Base-by-base conservation (phyloP, 2,329 filamentous ascomycete species). In the Aureobasidium pullulans region DNA sequence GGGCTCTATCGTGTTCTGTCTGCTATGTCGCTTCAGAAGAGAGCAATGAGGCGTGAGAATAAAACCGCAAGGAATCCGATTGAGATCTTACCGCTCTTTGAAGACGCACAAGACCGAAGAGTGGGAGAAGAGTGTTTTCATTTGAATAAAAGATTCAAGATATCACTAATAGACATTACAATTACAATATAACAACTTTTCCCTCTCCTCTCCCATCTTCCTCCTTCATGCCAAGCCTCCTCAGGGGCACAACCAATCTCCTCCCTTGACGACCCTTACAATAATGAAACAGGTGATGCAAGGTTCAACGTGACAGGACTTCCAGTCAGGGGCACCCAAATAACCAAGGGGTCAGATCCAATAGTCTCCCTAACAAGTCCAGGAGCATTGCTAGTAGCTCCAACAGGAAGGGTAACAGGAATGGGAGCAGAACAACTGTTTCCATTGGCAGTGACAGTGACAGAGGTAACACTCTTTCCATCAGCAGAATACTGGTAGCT, bases 321-420 rank as follows among this genome's bases (percentile, higher is more conserved):
- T 2, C 72, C 73, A 54, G 64, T 70, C 70, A 75, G 68, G 0
- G 69, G 70, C 1, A 72, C 70, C 73, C 73, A 75, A 8, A 74
- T 64, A 1, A 72, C 74, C 40, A 73, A 60, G 6, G 72, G 72
- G 34, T 76, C 73, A 6, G 60, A 75, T n/a, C 82, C 84, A 16
- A 83, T 65, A 69, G 83, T 70, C 65, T 85, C 81, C 36, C 72
- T 74, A 1, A 72, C 74, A 19, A 61, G 44, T 6, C 56, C 59
- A 42, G 58, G 60, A 37, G 75, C 76, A 32, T 75, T 75, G 32
- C 74, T 73, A 0, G 73, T 76, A 43, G 71, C 72, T 16, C 75
- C 72, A 4, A 70, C 71, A 0, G 78, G 81, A 62, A 84, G 74
- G 1, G 81, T 84, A 16, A 84, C 75, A 0, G 82, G 81, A 50